Evolutionary conservation across 169 alveolate species (phyloP).

Genomic region (Plasmodium cynomolgi): DNA sequence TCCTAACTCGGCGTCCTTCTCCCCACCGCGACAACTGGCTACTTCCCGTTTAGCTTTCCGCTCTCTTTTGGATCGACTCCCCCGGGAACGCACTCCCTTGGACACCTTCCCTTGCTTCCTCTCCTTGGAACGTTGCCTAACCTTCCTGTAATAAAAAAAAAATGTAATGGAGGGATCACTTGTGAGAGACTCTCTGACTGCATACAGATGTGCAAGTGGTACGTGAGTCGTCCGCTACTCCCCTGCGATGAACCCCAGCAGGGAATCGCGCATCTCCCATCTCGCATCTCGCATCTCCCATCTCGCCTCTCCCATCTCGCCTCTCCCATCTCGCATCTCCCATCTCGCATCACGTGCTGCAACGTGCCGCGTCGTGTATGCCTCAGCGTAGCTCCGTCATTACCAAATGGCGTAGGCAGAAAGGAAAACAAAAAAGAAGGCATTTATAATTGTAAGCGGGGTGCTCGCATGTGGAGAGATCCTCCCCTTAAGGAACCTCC

Average conservation of each 20-base stretch:
- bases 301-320: too few species aligned
- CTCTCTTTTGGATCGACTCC: background rate
- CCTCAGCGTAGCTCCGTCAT: background rate
- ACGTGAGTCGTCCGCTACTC: background rate
- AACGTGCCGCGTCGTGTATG: background rate
- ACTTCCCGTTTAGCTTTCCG: background rate
- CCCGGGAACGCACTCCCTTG: background rate
- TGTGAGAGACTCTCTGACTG: background rate
- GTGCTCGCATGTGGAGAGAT: background rate
- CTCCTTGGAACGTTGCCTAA: background rate
- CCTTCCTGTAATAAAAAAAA: background rate
- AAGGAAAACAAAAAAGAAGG: background rate
- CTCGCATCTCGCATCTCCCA: too few species aligned
- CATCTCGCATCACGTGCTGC: background rate
- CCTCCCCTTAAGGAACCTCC: conserved; percentile 4
- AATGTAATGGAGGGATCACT: background rate
- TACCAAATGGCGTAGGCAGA: background rate
- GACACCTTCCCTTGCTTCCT: background rate
- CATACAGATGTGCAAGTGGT: background rate
- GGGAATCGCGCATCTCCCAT: background rate
- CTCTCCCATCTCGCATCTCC: too few species aligned
- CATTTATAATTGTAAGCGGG: background rate
- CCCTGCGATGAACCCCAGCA: background rate
- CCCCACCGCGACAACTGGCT: background rate
- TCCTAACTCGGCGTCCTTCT: background rate